Conservation (phyloP, 2,329 filamentous ascomycete genomes). For the Fusarium nodosum region DNA sequence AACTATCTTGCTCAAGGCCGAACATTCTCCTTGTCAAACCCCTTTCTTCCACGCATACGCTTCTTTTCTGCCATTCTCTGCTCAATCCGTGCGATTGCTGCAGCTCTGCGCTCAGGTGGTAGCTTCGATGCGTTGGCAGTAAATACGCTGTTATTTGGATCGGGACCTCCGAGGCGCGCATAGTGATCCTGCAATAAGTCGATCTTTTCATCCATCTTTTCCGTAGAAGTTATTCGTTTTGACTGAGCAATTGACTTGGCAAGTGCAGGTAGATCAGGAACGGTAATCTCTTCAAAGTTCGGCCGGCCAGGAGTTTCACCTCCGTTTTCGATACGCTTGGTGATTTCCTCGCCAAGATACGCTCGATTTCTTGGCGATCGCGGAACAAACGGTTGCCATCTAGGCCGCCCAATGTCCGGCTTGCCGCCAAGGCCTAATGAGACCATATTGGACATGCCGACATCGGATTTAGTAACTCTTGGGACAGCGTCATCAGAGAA, state of each 20-base stretch:
- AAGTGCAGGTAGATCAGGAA: slow-evolving; percentile 50
- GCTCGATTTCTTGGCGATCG: slow-evolving; percentile 57
- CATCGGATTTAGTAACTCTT: slow-evolving; percentile 34
- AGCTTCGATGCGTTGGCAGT: slow-evolving; percentile 60
- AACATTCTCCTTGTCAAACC: slow-evolving; percentile 67
- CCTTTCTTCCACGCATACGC: slow-evolving; percentile 52
- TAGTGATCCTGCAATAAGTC: slow-evolving; percentile 63
- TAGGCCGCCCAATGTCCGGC: slow-evolving; percentile 53
- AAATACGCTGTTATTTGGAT: slow-evolving; percentile 52
- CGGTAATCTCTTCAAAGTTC: slow-evolving; percentile 44
- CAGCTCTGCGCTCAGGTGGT: slow-evolving; percentile 65
- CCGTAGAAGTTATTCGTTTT: slow-evolving; percentile 24
- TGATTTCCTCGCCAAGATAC: slow-evolving; percentile 54
- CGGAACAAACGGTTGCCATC: slow-evolving; percentile 60
- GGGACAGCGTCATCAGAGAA: slow-evolving; percentile 51
- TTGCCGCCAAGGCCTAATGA: slow-evolving; percentile 43
- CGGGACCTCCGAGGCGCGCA: slow-evolving; percentile 60
- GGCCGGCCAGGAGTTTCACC: slow-evolving; percentile 45
- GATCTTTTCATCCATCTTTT: slow-evolving; percentile 54
- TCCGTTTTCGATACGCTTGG: slow-evolving; percentile 51
- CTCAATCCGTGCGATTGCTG: slow-evolving; percentile 68
- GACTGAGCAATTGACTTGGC: slow-evolving; percentile 45
- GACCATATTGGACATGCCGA: slow-evolving; percentile 24
- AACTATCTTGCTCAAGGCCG: slow-evolving; percentile 50
- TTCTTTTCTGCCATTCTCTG: slow-evolving; percentile 66